These are phyloP conservation scores for Peronospora farinosa DNA, from an alignment of 352 stramenopile species.

Conservation along the genomic window DNA sequence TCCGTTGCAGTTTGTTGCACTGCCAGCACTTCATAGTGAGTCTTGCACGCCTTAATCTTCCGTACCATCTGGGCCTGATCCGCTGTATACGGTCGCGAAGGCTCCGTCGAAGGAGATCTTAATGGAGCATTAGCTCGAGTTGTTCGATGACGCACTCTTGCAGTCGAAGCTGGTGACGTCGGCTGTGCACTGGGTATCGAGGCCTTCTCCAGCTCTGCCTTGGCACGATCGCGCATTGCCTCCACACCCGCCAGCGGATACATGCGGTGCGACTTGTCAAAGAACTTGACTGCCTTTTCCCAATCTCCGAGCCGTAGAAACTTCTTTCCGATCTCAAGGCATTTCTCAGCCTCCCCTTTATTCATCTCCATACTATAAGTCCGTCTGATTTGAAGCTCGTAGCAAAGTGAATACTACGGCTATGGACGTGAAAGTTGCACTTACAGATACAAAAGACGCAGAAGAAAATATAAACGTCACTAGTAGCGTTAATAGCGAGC, in stretches of 20 bases:
- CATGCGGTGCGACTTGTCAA: slow-evolving; percentile 88
- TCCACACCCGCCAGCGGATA: slow-evolving; percentile 83
- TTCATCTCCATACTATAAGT: slow-evolving; percentile 84
- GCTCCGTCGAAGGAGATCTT: slow-evolving; percentile 34
- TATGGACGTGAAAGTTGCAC: slow-evolving; percentile 9
- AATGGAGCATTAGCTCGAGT: slow-evolving; percentile 21
- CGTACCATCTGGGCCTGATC: slow-evolving; percentile 82
- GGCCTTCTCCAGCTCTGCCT: slow-evolving; percentile 52
- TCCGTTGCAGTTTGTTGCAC: slow-evolving; percentile 69
- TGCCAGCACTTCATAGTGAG: slow-evolving; percentile 84
- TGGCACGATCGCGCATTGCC: slow-evolving; percentile 65
- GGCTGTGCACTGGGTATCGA: slow-evolving; percentile 18
- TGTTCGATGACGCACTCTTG: slow-evolving; percentile 31
- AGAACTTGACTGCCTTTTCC: slow-evolving; percentile 88
- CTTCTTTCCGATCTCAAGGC: slow-evolving; percentile 86
- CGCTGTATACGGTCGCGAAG: slow-evolving; percentile 57
- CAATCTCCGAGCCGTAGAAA: slow-evolving; percentile 80
- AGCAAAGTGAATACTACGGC: slow-evolving; percentile 4
- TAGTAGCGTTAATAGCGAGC: not conserved
- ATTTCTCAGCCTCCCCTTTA: slow-evolving; percentile 89
- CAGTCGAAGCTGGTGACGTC: slow-evolving; percentile 22
- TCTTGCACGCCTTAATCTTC: slow-evolving; percentile 85
- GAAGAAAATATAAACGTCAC: slow-evolving; percentile 1
- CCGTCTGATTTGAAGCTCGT: not conserved
- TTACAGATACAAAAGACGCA: slow-evolving; percentile 6